Conservation (phyloP, 2,329 filamentous ascomycete genomes). For the Pyrenochaeta sp. region DNA sequence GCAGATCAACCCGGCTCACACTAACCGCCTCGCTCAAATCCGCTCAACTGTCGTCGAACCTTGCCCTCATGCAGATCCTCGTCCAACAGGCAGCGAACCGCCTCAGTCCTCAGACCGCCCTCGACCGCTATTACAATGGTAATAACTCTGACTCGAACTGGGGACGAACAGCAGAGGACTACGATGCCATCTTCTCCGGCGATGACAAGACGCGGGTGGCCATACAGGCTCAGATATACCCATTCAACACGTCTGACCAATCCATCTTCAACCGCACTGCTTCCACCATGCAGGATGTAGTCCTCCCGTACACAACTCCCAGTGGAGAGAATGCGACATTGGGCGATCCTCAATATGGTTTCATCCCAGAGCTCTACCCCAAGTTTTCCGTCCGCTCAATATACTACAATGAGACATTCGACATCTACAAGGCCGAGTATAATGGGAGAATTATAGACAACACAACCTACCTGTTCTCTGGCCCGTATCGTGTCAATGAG, state of each 20-base stretch:
- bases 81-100: slow-evolving; percentile 75
- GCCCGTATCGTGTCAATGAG: slow-evolving; percentile 76
- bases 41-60: slow-evolving; percentile 78
- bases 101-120: slow-evolving; percentile 61
- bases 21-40: slow-evolving; percentile 89
- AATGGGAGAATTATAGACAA: slow-evolving; percentile 55
- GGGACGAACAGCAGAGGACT: slow-evolving; percentile 67
- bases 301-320: slow-evolving; percentile 68
- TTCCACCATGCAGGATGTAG: slow-evolving; percentile 57
- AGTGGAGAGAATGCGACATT: slow-evolving; percentile 69
- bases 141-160: slow-evolving; percentile 68
- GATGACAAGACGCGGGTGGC: slow-evolving; percentile 60
- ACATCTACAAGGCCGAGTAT: slow-evolving; percentile 53
- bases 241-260: slow-evolving; percentile 68
- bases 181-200: slow-evolving; percentile 74
- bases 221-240: slow-evolving; percentile 77
- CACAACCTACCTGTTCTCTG: slow-evolving; percentile 73
- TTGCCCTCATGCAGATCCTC: slow-evolving; percentile 80
- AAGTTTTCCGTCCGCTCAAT: slow-evolving; percentile 72
- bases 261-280: slow-evolving; percentile 55
- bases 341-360: slow-evolving; percentile 70
- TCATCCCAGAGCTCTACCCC: slow-evolving; percentile 76
- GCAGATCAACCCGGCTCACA: slow-evolving; percentile 68
- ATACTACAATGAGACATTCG: slow-evolving; percentile 39
- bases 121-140: slow-evolving; percentile 62